A percentile compares a stretch with the other conserved stretches of the same genome.
Evolutionary conservation across 2,329 filamentous ascomycete genomes (phyloP).

Genomic region (Pyricularia grisea): DNA sequence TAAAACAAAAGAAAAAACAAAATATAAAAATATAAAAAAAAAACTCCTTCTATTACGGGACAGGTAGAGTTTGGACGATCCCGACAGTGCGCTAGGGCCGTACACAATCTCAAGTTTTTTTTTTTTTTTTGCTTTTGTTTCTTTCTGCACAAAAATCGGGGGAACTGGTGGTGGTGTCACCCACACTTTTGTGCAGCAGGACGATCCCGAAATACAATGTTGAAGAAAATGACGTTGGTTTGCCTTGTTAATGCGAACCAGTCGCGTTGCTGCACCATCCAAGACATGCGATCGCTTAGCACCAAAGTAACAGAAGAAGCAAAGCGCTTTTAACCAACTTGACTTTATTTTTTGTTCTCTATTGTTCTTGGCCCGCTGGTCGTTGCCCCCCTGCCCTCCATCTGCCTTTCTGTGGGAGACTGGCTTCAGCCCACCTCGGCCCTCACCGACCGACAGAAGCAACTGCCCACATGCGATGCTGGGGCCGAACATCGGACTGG

Average conservation of each 20-base stretch:
- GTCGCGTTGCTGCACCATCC: background rate
- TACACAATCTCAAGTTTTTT: background rate
- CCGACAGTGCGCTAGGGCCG: too few species aligned
- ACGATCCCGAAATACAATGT: background rate
- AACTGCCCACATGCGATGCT: too few species aligned
- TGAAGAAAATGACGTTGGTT: background rate
- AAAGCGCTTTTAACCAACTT: background rate
- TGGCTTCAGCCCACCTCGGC: background rate
- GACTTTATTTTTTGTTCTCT: background rate
- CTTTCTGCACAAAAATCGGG: background rate
- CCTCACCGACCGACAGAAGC: too few species aligned
- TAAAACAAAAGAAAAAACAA: too few species aligned
- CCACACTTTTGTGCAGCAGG: background rate
- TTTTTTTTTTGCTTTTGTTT: background rate
- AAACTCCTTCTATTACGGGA: too few species aligned
- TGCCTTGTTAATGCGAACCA: background rate
- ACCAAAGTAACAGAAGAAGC: background rate
- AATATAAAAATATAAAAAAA: too few species aligned
- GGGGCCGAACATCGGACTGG: too few species aligned
- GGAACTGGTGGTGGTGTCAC: background rate
- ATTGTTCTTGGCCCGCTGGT: too few species aligned
- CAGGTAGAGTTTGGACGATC: too few species aligned
- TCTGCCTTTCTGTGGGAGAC: too few species aligned
- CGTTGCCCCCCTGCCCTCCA: too few species aligned
- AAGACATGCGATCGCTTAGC: background rate